Percentiles rank a stretch among this genome's conserved stretches.
Conservation (phyloP, 805 yeast genomes). For the Lipomyces sp. region DNA sequence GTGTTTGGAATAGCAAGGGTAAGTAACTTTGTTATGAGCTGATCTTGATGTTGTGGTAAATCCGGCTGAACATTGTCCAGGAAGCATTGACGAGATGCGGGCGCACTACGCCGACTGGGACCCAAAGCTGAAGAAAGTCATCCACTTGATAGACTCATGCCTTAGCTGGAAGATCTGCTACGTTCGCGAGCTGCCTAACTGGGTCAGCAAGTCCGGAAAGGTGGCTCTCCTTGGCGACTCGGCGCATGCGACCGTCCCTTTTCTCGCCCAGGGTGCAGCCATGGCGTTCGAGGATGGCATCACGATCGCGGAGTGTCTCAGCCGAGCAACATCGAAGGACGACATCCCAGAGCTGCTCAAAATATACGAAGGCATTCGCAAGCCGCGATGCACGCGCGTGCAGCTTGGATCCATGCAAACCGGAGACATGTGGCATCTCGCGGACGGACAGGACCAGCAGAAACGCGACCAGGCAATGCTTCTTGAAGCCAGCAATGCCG, state of each 20-base stretch:
- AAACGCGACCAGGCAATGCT: not conserved
- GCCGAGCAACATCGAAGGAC: not conserved
- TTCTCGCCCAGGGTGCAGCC: constrained; percentile 37
- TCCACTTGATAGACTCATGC: constrained; percentile 27
- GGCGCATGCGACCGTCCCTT: constrained; percentile 40
- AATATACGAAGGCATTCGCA: constrained; percentile 3
- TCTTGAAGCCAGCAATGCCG: not conserved
- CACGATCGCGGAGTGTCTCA: constrained; percentile 2
- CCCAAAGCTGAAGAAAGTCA: constrained; percentile 31
- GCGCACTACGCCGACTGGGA: constrained; percentile 34
- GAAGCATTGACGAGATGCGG: constrained; percentile 31
- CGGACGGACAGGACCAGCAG: constrained; percentile 3
- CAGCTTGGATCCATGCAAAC: constrained; percentile 1
- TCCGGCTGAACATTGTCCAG: too few relatives aligned
- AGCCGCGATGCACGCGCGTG: constrained; percentile 6
- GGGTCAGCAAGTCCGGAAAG: constrained; percentile 34
- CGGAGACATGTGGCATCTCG: constrained; percentile 7
- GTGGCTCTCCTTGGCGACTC: constrained; percentile 40
- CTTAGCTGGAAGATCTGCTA: constrained; percentile 34
- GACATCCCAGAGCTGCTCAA: not conserved
- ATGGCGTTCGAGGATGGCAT: constrained; percentile 37
- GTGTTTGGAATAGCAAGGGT: constrained; percentile 2
- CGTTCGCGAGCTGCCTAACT: constrained; percentile 31
- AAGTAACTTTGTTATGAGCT: too few relatives aligned
- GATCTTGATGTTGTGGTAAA: too few relatives aligned